Evolutionary conservation across 2,329 filamentous ascomycete genomes (phyloP).

Genomic region (Exophiala viscosa): DNA sequence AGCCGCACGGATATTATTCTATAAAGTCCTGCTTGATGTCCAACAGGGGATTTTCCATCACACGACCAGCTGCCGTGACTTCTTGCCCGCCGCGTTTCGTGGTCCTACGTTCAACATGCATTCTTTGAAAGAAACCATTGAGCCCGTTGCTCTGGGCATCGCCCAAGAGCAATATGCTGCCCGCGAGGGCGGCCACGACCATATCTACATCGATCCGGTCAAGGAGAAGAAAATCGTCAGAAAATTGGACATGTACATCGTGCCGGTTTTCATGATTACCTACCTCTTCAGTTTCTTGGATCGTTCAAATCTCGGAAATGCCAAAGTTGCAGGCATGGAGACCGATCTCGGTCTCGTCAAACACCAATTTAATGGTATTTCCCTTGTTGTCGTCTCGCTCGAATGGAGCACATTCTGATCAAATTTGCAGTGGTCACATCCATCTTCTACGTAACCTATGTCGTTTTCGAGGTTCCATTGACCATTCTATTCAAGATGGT

Average conservation of each 20-base stretch:
- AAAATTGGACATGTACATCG: conserved; percentile 14
- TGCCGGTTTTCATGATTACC: conserved; percentile 11
- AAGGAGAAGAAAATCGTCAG: conserved; percentile 7
- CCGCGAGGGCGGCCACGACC: too few relatives aligned
- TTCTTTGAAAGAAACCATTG: too few relatives aligned
- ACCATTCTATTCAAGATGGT: neutral
- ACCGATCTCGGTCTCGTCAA: neutral
- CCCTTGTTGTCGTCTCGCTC: neutral
- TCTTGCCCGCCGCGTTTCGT: too few relatives aligned
- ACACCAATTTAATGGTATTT: conserved; percentile 1
- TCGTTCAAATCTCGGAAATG: conserved; percentile 10
- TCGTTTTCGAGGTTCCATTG: conserved; percentile 36
- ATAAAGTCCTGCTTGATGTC: too few relatives aligned
- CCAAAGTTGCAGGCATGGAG: too few relatives aligned
- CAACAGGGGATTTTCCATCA: too few relatives aligned
- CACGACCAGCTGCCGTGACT: too few relatives aligned
- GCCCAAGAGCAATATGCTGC: too few relatives aligned
- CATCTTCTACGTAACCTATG: conserved; percentile 41
- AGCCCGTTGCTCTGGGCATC: too few relatives aligned
- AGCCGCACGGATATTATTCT: too few relatives aligned
- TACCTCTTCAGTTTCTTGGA: conserved; percentile 1
- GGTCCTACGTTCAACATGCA: too few relatives aligned
- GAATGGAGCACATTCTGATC: conserved; percentile 29
- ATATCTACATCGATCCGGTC: conserved; percentile 14
- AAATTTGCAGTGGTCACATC: conserved; percentile 38